Base-by-base conservation (phyloP, 352 stramenopile genomes). In the Aphanomyces invadans region DNA sequence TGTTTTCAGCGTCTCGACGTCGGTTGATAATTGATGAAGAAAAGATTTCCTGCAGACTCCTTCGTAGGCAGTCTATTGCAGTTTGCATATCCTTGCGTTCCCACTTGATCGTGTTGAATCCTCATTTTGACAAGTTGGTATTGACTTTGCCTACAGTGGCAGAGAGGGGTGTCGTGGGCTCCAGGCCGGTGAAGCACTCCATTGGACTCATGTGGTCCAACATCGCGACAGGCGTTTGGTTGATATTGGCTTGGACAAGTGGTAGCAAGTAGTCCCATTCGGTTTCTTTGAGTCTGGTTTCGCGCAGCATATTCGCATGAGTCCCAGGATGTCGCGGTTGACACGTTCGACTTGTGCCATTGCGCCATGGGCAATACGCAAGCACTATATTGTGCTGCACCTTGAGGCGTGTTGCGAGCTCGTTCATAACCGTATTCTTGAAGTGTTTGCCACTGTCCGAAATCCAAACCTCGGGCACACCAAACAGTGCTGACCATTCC, bases 371-470 rank as follows among this genome's bases (percentile, higher is more conserved):
- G 26, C 65, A 72, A 33, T 78, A 78, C 2, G 66, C 62, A 0
- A 69, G 39, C 10, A 49, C 70, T 42, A 81, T 73, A 23, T 72
- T 54, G 52, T 79, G 71, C 0, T 69, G 0, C 17, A n/a, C 28
- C 0, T 32, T 46, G 0, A 77, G 38, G 0, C 54, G 32, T 25
- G 36, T 48, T 38, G 29, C 61, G 4, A 77, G 21, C 44, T 74
- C 68, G 7, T 23, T 12, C 7, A 77, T 52, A 2, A 75, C 57
- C 36, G 64, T 28, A 45, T 73, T 80, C 28, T 71, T 76, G 49
- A 78, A 81, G 33, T 78, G 74, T 11, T 5, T 71, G 0, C 73
- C 73, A 39, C 69, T 29, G 39, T 75, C 68, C 52, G 61, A 76
- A 3, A 73, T 55, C 57, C 62, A 76, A 1, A 69, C 49, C 32